phyloP scores from a whole-genome alignment of 1,139 yeast genomes.

The Casaregolazyma lundiana region DNA sequence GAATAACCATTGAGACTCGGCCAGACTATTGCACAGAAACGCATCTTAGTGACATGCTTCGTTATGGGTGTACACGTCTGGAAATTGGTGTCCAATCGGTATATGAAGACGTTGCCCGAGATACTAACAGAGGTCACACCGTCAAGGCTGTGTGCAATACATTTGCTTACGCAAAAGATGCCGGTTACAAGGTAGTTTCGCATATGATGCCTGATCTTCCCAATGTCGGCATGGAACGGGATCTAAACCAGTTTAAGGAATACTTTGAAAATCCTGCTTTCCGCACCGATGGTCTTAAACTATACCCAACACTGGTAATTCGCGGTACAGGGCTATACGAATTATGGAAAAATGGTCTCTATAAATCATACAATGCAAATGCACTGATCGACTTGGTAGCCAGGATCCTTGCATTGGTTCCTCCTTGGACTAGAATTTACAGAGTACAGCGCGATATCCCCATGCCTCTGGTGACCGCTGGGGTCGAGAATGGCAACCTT shows the following conservation, averaged over 20 bases:
- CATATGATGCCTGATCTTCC: conserved; percentile 99
- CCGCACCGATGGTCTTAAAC: conserved; percentile 93
- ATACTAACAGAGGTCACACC: conserved; percentile 97
- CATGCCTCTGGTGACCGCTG: conserved; percentile 97
- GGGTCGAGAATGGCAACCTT: conserved; percentile 96
- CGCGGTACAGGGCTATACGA: conserved; percentile 97
- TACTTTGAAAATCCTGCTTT: conserved; percentile 96
- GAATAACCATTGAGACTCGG: conserved; percentile 96
- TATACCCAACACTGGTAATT: conserved; percentile 93
- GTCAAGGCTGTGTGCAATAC: conserved; percentile 96
- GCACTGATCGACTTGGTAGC: conserved; percentile 93
- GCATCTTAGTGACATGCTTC: conserved; percentile 90
- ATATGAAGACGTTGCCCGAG: conserved; percentile 97
- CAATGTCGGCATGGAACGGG: conserved; percentile 98
- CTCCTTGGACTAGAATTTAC: conserved; percentile 99
- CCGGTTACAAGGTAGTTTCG: conserved; percentile 95
- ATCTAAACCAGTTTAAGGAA: conserved; percentile 89
- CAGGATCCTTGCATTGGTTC: conserved; percentile 88
- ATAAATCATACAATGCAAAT: conserved; percentile 91
- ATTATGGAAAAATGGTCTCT: conserved; percentile 93
- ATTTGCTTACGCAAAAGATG: conserved; percentile 91
- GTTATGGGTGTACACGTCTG: conserved; percentile 93
- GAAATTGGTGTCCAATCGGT: conserved; percentile 98
- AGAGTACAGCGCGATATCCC: conserved; percentile 99
- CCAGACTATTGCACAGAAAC: conserved; percentile 98